phyloP scores from a whole-genome alignment of 2,329 filamentous ascomycete species.

The Macrophomina tecta region DNA sequence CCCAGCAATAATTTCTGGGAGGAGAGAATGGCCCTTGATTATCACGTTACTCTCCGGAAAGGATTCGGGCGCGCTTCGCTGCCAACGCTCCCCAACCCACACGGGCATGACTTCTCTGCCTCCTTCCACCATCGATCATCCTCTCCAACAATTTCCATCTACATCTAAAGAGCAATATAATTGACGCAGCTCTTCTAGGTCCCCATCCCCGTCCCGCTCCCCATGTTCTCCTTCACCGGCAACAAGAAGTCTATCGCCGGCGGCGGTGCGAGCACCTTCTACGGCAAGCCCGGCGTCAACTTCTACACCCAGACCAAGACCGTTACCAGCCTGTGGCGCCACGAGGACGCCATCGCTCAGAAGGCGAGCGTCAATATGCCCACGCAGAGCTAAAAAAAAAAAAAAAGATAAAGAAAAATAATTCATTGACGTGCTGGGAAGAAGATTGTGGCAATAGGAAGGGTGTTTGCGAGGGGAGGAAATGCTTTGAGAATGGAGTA shows the following conservation, averaged over 20 bases:
- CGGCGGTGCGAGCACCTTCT: constrained; percentile 91
- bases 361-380: constrained; percentile 93
- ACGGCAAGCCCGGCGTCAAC: constrained; percentile 87
- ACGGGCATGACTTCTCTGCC: no score
- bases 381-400: constrained; percentile 52
- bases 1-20: no score
- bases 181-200: neutral
- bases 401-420: neutral
- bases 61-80: no score
- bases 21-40: no score
- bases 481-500: no score
- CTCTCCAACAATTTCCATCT: neutral
- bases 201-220: constrained; percentile 49
- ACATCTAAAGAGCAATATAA: constrained; percentile 43
- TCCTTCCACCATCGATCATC: no score
- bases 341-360: constrained; percentile 80
- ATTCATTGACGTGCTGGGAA: neutral
- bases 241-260: constrained; percentile 90
- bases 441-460: no score
- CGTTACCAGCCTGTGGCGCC: constrained; percentile 89
- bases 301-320: constrained; percentile 99
- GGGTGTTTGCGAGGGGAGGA: no score
- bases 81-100: no score
- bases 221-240: constrained; percentile 70
- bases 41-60: no score